Conservation (phyloP, 78 protist genomes). For the Chrysochromulina parva region DNA sequence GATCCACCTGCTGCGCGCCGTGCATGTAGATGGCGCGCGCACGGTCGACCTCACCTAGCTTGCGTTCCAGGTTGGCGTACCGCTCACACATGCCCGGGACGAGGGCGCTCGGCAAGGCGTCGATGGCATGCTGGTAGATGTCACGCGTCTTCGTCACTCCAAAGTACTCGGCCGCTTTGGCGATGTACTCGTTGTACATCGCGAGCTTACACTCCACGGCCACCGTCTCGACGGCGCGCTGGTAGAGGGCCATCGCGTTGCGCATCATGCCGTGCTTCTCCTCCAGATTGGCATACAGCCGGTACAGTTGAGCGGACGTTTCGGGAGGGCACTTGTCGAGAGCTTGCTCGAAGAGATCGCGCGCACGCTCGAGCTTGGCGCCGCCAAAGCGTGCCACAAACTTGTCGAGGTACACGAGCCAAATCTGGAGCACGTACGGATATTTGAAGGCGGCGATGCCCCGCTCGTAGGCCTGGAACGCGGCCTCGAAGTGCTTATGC, state of each 20-base stretch:
- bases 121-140: constrained; percentile 89
- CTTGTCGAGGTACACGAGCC: constrained; percentile 87
- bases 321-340: constrained; percentile 73
- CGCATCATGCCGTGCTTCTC: constrained; percentile 83
- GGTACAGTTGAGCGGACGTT: constrained; percentile 46
- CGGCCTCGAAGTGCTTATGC: constrained; percentile 83
- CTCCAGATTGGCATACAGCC: constrained; percentile 48
- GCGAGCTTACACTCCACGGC: constrained; percentile 28
- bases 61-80: constrained; percentile 88
- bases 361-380: constrained; percentile 87
- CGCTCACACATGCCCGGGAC: constrained; percentile 44
- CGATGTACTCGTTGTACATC: constrained; percentile 83
- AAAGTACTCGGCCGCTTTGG: constrained; percentile 64
- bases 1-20: constrained; percentile 77
- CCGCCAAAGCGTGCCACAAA: constrained; percentile 90
- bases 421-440: constrained; percentile 58
- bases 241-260: constrained; percentile 90
- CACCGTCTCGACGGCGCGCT: constrained; percentile 72
- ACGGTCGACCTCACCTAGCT: constrained; percentile 91
- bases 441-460: constrained; percentile 38
- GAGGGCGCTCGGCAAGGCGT: not conserved
- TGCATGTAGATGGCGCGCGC: constrained; percentile 91
- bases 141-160: constrained; percentile 87
- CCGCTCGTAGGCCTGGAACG: constrained; percentile 62
- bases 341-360: constrained; percentile 95